Evolutionary conservation across 176 grass and related monocot species (phyloP).

Genomic region (Triticum turgidum): DNA sequence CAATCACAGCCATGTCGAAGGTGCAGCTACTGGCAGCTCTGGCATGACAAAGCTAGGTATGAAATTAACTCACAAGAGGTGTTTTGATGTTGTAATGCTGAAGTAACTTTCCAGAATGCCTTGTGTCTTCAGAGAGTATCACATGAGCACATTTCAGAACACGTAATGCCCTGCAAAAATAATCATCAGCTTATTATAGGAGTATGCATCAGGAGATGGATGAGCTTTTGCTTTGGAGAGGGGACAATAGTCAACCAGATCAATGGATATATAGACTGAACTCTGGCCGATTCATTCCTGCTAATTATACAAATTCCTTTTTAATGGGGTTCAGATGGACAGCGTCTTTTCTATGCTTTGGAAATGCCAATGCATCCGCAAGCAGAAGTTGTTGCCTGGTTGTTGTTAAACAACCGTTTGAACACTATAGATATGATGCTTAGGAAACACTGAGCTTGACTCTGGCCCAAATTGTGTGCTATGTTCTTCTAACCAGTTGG

Average conservation of each 20-base stretch:
- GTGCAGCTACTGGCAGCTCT: constrained; percentile 19
- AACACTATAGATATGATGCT: background rate
- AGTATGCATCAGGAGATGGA: constrained; percentile 11
- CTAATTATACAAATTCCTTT: background rate
- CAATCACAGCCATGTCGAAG: background rate
- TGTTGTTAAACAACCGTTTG: background rate
- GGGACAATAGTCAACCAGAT: background rate
- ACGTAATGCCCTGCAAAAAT: constrained; percentile 69
- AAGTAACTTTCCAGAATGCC: constrained; percentile 96
- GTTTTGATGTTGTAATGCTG: constrained; percentile 89
- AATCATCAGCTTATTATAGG: constrained; percentile 9
- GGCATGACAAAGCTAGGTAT: constrained; percentile 11
- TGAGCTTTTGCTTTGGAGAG: background rate
- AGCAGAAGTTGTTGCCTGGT: background rate
- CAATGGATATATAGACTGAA: background rate
- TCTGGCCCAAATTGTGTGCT: background rate
- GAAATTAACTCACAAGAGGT: constrained; percentile 70
- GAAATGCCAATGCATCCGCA: background rate
- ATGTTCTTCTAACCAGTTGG: background rate
- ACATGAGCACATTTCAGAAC: constrained; percentile 83
- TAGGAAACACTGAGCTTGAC: background rate
- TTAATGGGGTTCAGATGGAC: background rate
- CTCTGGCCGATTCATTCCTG: background rate
- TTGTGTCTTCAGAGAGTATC: constrained; percentile 93
- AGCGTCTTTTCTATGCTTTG: background rate